A percentile compares a stretch with the other conserved stretches of the same genome.
Evolutionary conservation across 768 basidiomycete genomes (phyloP).

Genomic region (Podaxis pistillaris): DNA sequence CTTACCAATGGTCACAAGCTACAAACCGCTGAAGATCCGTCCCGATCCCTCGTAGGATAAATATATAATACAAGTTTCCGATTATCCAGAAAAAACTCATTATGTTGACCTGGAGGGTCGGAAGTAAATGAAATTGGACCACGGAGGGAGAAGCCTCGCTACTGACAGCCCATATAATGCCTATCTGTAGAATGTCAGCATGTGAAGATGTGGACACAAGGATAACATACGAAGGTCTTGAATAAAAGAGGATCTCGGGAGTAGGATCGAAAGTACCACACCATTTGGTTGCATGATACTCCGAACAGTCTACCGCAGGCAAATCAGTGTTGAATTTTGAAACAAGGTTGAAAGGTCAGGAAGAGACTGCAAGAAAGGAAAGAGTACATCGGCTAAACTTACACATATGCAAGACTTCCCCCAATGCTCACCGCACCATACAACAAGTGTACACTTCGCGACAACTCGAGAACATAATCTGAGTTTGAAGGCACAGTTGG

Average conservation of each 20-base stretch:
- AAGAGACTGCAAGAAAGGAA: no score
- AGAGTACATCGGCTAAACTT: not conserved
- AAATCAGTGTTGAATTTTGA: no score
- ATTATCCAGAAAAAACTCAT: no score
- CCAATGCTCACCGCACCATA: not conserved
- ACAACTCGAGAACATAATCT: not conserved
- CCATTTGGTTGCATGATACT: not conserved
- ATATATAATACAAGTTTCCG: no score
- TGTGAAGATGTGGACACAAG: not conserved
- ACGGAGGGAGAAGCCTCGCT: no score
- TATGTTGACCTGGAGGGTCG: not conserved
- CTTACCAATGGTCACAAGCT: no score
- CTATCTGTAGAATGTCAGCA: no score
- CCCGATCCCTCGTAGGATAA: no score
- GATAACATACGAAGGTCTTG: slow-evolving; percentile 1
- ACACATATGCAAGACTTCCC: not conserved
- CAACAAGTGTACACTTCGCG: not conserved
- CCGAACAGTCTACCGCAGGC: not conserved
- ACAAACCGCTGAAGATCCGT: no score
- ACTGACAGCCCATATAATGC: no score
- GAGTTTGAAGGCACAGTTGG: not conserved
- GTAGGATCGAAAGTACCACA: slow-evolving; percentile 9
- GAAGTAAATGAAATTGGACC: no score
- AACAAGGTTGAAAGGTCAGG: no score
- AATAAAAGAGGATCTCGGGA: not conserved